Base-by-base conservation (phyloP, 108 stramenopile species). In the Cyclotella kingstonii region DNA sequence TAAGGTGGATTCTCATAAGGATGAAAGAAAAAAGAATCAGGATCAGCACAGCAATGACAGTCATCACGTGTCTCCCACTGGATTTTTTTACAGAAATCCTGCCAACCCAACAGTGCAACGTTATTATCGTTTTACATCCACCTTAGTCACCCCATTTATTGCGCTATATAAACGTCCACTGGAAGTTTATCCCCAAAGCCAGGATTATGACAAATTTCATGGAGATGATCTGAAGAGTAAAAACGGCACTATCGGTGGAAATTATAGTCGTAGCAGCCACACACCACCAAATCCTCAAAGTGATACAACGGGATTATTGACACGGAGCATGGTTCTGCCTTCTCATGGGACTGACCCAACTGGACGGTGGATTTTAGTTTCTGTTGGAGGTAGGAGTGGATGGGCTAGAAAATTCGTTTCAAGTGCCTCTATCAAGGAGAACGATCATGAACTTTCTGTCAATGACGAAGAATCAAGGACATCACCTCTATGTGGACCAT, bases 111-210 rank as follows among this genome's bases (percentile, higher is more conserved):
- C 84, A 19, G 73, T 92, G 46, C 91, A 93, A 67, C 76, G 86
- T 30, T 93, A 93, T 53, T 93, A 93, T 70, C 81, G 87, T 29
- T 93, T 93, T 75, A 80, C 81, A n/a, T 68, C 84, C 4, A 85
- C 76, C 15, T 76, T 87, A 28, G 41, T 73, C 43, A 79, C 86
- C 15, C 88, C 92, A 12, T 87, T 93, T 76, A 84, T 79, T 17
- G 92, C 92, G 8, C 40, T 93, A 22, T 86, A 93, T 76, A 88
- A 86, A 39, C 74, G 78, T 41, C 92, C 86, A 0, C 54, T 68
- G 7, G 75, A 78, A 41, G 52, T 60, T 1, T 76, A 67, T 38
- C 34, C 57, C 57, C 23, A 57, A 54, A 17, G n/a, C n/a, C n/a
- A 62, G 55, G 8, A 54, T 19, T 28, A 36, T 51, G 8, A 48